Evolutionary conservation across 805 yeast genomes (phyloP).

Genomic region (Vanderwaltozyma polyspora): DNA sequence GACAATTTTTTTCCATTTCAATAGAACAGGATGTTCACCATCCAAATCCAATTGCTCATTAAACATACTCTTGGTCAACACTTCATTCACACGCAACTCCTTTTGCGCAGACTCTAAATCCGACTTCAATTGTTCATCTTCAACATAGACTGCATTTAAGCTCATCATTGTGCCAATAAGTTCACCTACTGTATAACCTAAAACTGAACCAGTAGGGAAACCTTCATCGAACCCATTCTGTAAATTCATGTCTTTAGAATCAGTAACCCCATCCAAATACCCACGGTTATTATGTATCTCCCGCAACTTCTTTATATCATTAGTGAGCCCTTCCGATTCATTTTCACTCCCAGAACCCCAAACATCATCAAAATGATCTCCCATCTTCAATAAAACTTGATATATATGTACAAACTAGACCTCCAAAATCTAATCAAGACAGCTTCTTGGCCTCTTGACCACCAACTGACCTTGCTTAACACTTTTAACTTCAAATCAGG

Average conservation of each 20-base stretch:
- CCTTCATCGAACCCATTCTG: slow-evolving; percentile 79
- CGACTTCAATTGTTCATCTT: slow-evolving; percentile 9
- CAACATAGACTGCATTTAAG: slow-evolving; percentile 13
- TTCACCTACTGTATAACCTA: slow-evolving; percentile 58
- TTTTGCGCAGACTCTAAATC: slow-evolving; percentile 31
- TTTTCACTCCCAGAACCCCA: slow-evolving; percentile 16
- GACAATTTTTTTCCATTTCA: slow-evolving; percentile 33
- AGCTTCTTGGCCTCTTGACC: not conserved
- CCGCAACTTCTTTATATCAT: slow-evolving; percentile 32
- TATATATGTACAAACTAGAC: too few species aligned
- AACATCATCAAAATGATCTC: slow-evolving; percentile 11
- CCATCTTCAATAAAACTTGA: not conserved
- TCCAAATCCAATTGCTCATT: slow-evolving; percentile 35
- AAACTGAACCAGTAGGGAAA: slow-evolving; percentile 58
- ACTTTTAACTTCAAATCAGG: too few species aligned
- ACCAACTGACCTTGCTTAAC: not conserved
- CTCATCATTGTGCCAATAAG: slow-evolving; percentile 44
- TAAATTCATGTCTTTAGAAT: slow-evolving; percentile 53
- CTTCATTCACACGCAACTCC: slow-evolving; percentile 49
- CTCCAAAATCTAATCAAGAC: not conserved
- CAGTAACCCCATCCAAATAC: slow-evolving; percentile 66
- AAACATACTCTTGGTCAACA: slow-evolving; percentile 46
- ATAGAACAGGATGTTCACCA: slow-evolving; percentile 30
- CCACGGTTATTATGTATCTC: slow-evolving; percentile 70
- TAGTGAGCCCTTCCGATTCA: slow-evolving; percentile 5